phyloP scores from a whole-genome alignment of 495 filamentous ascomycete genomes.

The Daldinia bambusicola region DNA sequence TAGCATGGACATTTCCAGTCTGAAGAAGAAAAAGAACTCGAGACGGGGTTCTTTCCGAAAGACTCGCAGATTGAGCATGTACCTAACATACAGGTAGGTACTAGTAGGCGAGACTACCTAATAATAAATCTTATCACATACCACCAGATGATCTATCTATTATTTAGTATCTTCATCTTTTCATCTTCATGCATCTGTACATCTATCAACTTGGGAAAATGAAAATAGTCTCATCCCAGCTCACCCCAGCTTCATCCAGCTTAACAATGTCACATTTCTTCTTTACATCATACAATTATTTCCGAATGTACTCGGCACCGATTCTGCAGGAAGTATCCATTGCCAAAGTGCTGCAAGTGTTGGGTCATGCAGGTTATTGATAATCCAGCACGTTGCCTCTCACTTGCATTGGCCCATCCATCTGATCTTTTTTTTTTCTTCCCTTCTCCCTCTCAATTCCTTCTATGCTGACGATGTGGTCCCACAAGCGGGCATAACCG shows the following conservation, averaged over 20 bases:
- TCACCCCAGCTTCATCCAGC: no score
- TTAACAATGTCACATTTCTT: not conserved
- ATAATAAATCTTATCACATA: conserved; percentile 3
- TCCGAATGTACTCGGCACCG: conserved; percentile 3
- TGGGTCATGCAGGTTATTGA: conserved; percentile 22
- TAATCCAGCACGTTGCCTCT: conserved; percentile 13
- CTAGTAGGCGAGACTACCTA: not conserved
- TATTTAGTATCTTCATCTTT: not conserved
- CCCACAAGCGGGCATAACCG: conserved; percentile 10
- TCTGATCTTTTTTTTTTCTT: conserved; percentile 27
- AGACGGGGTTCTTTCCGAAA: conserved; percentile 1
- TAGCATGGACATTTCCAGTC: conserved; percentile 7
- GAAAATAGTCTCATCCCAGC: not conserved
- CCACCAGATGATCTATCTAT: not conserved
- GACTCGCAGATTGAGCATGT: not conserved
- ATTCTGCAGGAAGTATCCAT: not conserved
- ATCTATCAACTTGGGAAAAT: not conserved
- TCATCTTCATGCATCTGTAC: not conserved
- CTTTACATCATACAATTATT: not conserved
- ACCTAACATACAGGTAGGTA: no score
- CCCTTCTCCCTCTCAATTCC: not conserved
- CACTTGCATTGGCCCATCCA: conserved; percentile 28
- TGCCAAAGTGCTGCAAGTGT: conserved; percentile 11
- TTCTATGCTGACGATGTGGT: conserved; percentile 6
- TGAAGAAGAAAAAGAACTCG: conserved; percentile 2